phyloP scores from a whole-genome alignment of 805 yeast species.

The Kuraishia floccosa region DNA sequence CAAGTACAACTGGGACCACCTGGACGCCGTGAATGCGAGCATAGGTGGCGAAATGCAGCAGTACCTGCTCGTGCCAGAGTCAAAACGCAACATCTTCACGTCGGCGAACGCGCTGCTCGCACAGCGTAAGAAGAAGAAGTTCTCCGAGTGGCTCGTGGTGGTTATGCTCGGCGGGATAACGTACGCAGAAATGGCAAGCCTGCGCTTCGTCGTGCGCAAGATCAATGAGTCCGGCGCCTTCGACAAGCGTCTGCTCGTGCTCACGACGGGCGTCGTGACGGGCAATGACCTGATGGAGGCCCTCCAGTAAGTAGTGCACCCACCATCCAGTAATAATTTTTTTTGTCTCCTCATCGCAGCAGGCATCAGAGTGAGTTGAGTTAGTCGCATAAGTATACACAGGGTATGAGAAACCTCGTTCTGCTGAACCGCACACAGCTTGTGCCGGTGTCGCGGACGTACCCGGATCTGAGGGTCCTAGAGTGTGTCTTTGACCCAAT shows the following conservation, averaged over 20 bases:
- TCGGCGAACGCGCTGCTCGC: conserved; percentile 5
- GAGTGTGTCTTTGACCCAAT: conserved; percentile 60
- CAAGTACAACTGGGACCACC: conserved; percentile 27
- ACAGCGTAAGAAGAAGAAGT: not conserved
- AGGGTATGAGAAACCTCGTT: conserved; percentile 19
- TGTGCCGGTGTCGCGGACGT: conserved; percentile 39
- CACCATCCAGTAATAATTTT: too few species aligned
- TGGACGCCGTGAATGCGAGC: conserved; percentile 26
- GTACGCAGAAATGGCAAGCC: conserved; percentile 67
- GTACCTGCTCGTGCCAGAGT: conserved; percentile 17
- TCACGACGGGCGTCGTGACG: conserved; percentile 32
- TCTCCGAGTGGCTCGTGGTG: conserved; percentile 25
- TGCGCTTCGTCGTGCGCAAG: conserved; percentile 46
- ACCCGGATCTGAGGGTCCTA: conserved; percentile 50
- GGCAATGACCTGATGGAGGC: conserved; percentile 18
- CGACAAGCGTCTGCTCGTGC: conserved; percentile 27
- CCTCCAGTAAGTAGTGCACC: not conserved
- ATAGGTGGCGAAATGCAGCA: conserved; percentile 24
- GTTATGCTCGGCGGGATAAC: conserved; percentile 80
- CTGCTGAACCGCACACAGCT: conserved; percentile 42
- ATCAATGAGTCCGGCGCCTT: too few species aligned
- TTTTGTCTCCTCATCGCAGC: too few species aligned
- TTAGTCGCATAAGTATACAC: too few species aligned
- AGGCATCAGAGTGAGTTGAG: too few species aligned
- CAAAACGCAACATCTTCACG: conserved; percentile 14